A percentile compares a stretch with the other conserved stretches of the same genome.
phyloP scores from a whole-genome alignment of 305 asterid species.

The Andrographis paniculata region DNA sequence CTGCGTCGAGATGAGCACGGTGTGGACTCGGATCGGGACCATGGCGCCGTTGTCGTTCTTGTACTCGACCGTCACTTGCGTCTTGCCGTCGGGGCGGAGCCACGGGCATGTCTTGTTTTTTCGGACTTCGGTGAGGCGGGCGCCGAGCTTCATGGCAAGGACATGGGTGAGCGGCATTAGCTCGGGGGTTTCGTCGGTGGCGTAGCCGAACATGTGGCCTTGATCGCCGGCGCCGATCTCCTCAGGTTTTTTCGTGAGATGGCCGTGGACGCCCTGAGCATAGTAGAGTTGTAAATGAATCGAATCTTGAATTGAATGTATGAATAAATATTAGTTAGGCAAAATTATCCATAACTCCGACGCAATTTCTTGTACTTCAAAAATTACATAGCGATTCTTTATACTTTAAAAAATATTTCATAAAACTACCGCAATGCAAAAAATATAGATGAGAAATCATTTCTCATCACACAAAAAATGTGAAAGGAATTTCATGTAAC shows the following conservation, averaged over 20 bases:
- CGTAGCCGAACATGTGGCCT: too few relatives aligned
- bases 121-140: constrained; percentile 43
- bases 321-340: too few relatives aligned
- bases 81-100: constrained; percentile 55
- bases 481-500: too few relatives aligned
- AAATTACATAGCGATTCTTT: too few relatives aligned
- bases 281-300: too few relatives aligned
- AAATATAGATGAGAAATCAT: too few relatives aligned
- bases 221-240: constrained; percentile 63
- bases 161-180: constrained; percentile 56
- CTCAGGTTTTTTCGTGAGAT: constrained; percentile 48
- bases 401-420: too few relatives aligned
- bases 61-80: constrained; percentile 53
- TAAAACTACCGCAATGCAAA: too few relatives aligned
- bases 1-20: constrained; percentile 50
- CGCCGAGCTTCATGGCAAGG: constrained; percentile 49
- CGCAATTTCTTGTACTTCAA: too few relatives aligned
- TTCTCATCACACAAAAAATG: too few relatives aligned
- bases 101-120: constrained; percentile 49
- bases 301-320: too few relatives aligned
- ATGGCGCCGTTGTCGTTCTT: constrained; percentile 46
- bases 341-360: too few relatives aligned
- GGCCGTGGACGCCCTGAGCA: constrained; percentile 63
- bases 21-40: constrained; percentile 51
- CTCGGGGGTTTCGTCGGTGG: constrained; percentile 47